Percentiles rank a stretch among this genome's conserved stretches.
Conservation (phyloP, 805 yeast genomes). For the Saccharomycopsis babjevae region DNA sequence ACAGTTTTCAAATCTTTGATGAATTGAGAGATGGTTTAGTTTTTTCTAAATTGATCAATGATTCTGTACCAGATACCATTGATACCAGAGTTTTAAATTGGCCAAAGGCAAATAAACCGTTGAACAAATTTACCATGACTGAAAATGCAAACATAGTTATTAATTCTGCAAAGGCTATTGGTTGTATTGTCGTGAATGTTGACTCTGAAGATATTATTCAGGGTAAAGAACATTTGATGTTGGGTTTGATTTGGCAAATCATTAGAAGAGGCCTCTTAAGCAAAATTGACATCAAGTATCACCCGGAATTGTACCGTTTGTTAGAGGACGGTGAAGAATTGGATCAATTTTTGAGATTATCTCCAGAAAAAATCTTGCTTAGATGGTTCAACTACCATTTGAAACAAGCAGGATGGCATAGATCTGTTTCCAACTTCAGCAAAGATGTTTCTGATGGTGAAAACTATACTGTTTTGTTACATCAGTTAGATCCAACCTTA, state of each 20-base stretch:
- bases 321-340: conserved; percentile 94
- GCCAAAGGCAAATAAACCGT: conserved; percentile 68
- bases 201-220: conserved; percentile 93
- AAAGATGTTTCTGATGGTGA: conserved; percentile 91
- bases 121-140: conserved; percentile 90
- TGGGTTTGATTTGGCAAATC: conserved; percentile 95
- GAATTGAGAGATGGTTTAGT: conserved; percentile 95
- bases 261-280: conserved; percentile 91
- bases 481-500: conserved; percentile 75
- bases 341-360: conserved; percentile 90
- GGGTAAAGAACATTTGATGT: conserved; percentile 84
- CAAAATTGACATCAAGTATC: conserved; percentile 91
- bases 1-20: conserved; percentile 90
- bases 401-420: conserved; percentile 81
- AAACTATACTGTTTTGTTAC: conserved; percentile 78
- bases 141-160: conserved; percentile 97
- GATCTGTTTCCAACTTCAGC: conserved; percentile 80
- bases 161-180: conserved; percentile 98
- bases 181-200: conserved; percentile 95
- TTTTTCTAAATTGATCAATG: conserved; percentile 86
- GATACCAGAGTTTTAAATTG: conserved; percentile 93
- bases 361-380: conserved; percentile 93
- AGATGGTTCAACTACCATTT: conserved; percentile 98
- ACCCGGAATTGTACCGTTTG: conserved; percentile 91
- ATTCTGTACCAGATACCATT: conserved; percentile 96